Evolutionary conservation across 495 filamentous ascomycete species (phyloP).

Genomic region (Coniosporium apollinis): DNA sequence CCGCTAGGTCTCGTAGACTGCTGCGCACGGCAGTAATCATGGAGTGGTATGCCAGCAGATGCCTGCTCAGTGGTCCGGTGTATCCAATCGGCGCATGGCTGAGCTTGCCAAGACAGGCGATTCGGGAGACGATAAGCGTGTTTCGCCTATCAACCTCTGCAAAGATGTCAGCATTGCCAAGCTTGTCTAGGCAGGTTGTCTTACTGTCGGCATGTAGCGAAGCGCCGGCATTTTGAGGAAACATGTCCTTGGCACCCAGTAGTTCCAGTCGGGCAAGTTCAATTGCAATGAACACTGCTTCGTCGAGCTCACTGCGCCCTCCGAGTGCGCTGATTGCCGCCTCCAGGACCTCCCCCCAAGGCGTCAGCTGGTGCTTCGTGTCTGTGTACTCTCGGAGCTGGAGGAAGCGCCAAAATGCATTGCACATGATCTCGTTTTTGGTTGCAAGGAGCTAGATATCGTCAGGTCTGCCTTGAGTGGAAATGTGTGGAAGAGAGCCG

Average conservation of each 20-base stretch:
- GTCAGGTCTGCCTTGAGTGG: not conserved
- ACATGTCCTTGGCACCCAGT: constrained; percentile 46
- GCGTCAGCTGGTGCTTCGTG: constrained; percentile 60
- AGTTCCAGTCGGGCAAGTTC: constrained; percentile 64
- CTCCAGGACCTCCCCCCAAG: constrained; percentile 67
- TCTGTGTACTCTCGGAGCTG: constrained; percentile 77
- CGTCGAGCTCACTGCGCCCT: constrained; percentile 29
- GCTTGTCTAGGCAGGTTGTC: constrained; percentile 1
- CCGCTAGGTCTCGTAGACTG: constrained; percentile 62
- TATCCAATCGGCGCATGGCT: constrained; percentile 77
- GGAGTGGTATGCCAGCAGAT: constrained; percentile 74
- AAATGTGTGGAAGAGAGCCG: too few species aligned
- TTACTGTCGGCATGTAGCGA: constrained; percentile 41
- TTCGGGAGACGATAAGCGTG: constrained; percentile 66
- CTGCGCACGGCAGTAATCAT: constrained; percentile 63
- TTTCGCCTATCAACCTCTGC: constrained; percentile 18
- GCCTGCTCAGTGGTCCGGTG: constrained; percentile 83
- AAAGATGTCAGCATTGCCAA: not conserved
- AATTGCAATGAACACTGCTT: constrained; percentile 57
- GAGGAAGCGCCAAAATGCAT: constrained; percentile 73
- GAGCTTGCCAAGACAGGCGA: constrained; percentile 66
- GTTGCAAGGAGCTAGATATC: constrained; percentile 7
- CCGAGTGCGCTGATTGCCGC: constrained; percentile 23
- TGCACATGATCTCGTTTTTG: constrained; percentile 52
- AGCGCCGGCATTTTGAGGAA: constrained; percentile 40